A percentile compares a stretch with the other conserved stretches of the same genome.
phyloP scores from a whole-genome alignment of 2,329 filamentous ascomycete species.

The Waltergamsia citrina region DNA sequence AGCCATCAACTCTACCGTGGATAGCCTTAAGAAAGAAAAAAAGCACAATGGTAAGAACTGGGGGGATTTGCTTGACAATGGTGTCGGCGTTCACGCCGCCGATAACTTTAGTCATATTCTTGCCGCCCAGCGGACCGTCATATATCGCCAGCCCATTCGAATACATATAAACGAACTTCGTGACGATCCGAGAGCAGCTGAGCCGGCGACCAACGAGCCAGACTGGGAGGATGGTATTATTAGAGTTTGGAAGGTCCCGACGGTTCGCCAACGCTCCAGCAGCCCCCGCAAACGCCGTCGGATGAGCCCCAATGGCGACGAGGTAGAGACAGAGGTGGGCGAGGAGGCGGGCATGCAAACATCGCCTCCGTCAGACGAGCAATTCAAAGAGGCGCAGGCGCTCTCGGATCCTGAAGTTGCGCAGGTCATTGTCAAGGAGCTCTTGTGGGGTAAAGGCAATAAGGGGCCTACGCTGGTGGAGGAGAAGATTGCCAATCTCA shows the following conservation, averaged over 20 bases:
- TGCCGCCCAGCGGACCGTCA: conserved; percentile 74
- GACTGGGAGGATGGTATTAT: conserved; percentile 70
- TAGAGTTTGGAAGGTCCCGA: conserved; percentile 73
- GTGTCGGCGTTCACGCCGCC: conserved; percentile 65
- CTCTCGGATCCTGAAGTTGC: conserved; percentile 21
- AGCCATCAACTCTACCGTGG: conserved; percentile 37
- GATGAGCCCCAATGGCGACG: conserved; percentile 6
- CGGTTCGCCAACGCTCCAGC: conserved; percentile 13
- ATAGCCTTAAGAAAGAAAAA: conserved; percentile 25
- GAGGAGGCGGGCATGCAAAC: background rate
- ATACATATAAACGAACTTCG: conserved; percentile 62
- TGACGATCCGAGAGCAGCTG: conserved; percentile 24
- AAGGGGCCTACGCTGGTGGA: background rate
- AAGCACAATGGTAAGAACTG: conserved; percentile 25
- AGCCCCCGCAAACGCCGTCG: conserved; percentile 24
- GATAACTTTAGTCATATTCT: conserved; percentile 72
- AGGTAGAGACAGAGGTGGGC: background rate
- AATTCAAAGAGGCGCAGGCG: conserved; percentile 3
- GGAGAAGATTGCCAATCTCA: conserved; percentile 9
- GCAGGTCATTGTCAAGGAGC: conserved; percentile 17
- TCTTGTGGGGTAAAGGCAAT: conserved; percentile 22
- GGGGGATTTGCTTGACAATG: conserved; percentile 12
- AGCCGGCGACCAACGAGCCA: conserved; percentile 32
- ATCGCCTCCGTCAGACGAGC: background rate
- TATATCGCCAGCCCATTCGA: conserved; percentile 76